These are phyloP conservation scores for Globisporangium cylindrosporum DNA, from an alignment of 352 stramenopile genomes.

Conservation along the genomic window DNA sequence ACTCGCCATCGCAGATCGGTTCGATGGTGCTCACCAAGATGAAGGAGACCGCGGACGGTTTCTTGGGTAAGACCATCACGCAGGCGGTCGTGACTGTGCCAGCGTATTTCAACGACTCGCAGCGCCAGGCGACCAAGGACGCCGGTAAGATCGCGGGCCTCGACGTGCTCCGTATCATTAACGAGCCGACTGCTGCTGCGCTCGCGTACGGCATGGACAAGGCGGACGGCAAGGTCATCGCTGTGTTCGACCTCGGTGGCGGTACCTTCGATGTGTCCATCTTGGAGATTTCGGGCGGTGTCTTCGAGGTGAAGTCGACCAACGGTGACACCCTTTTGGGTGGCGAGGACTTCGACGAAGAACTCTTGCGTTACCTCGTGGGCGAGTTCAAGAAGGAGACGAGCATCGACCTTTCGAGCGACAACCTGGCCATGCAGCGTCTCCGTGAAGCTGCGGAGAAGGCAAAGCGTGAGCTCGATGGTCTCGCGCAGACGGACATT, in stretches of 20 bases:
- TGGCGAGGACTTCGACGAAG: conserved; percentile 29
- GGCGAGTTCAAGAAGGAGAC: conserved; percentile 88
- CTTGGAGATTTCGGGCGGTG: no score
- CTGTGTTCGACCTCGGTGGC: no score
- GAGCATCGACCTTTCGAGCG: conserved; percentile 75
- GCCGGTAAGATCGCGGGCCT: conserved; percentile 91
- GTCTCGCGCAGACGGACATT: conserved; percentile 88
- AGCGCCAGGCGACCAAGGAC: conserved; percentile 94
- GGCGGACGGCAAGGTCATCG: conserved; percentile 97
- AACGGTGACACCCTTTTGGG: no score
- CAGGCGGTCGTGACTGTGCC: no score
- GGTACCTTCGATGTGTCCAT: no score
- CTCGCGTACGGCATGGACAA: conserved; percentile 95
- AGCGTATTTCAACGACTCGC: conserved; percentile 97
- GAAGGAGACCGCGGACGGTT: no score
- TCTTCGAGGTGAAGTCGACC: no score
- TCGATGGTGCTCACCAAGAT: conserved; percentile 77
- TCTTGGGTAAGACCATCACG: no score
- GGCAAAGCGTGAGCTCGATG: conserved; percentile 89
- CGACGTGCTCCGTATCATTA: conserved; percentile 95
- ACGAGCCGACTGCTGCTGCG: conserved; percentile 95
- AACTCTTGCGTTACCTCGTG: conserved; percentile 88
- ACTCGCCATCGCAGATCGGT: conserved; percentile 79
- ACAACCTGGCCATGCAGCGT: conserved; percentile 83
- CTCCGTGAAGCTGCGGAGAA: conserved; percentile 90